These are phyloP conservation scores for Yamadazyma buinensis DNA, from an alignment of 1,139 yeast genomes.

Conservation along the genomic window DNA sequence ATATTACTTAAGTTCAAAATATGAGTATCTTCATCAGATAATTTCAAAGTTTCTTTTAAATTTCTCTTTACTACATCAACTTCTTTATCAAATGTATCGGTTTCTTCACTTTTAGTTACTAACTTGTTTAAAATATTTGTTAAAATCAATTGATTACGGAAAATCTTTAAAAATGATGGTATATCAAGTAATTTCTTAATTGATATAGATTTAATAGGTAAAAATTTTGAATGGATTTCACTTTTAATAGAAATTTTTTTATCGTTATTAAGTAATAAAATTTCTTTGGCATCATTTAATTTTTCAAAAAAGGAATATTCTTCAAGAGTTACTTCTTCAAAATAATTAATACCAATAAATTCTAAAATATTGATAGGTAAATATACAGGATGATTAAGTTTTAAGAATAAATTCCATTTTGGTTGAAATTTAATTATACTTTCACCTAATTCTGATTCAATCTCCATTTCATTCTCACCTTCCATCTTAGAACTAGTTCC, in stretches of 20 bases:
- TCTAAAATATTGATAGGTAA: constrained; percentile 29
- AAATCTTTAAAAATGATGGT: constrained; percentile 22
- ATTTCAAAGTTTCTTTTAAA: constrained; percentile 33
- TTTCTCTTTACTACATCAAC: constrained; percentile 18
- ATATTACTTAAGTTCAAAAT: constrained; percentile 33
- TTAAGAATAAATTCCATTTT: constrained; percentile 21
- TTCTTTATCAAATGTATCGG: constrained; percentile 17
- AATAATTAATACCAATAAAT: constrained; percentile 24
- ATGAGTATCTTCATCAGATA: constrained; percentile 39
- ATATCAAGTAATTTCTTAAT: constrained; percentile 24
- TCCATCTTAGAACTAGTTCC: not conserved
- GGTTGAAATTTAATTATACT: constrained; percentile 4
- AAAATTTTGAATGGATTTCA: constrained; percentile 14
- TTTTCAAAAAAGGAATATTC: constrained; percentile 12
- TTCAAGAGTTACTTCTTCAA: constrained; percentile 6
- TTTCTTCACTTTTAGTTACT: constrained; percentile 2
- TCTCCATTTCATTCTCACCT: not conserved
- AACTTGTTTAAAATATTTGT: constrained; percentile 18
- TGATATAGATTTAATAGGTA: constrained; percentile 20
- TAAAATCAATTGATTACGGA: constrained; percentile 31
- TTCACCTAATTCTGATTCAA: not conserved
- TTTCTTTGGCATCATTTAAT: constrained; percentile 19
- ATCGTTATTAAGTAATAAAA: constrained; percentile 6
- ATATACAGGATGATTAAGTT: constrained; percentile 22
- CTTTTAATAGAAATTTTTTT: constrained; percentile 7